phyloP scores from a whole-genome alignment of 768 basidiomycete genomes.

The Pholiota microspora region DNA sequence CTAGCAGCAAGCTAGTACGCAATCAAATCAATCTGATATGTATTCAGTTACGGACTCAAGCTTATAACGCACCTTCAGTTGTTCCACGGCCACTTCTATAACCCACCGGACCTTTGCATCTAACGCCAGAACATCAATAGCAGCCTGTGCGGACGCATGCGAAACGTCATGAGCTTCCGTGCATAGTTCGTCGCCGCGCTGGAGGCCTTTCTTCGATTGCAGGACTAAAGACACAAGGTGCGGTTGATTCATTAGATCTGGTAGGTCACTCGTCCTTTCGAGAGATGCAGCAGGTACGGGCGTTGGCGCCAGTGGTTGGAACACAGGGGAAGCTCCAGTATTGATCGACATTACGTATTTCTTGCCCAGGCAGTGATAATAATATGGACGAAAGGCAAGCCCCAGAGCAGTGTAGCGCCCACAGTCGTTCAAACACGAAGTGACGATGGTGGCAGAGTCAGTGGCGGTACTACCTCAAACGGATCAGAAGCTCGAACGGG shows the following conservation, averaged over 20 bases:
- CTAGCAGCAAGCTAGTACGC: conserved; percentile 58
- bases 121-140: conserved; percentile 70
- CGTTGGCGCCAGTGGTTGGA: not conserved
- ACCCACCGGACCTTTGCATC: conserved; percentile 84
- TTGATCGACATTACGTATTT: no score
- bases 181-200: conserved; percentile 76
- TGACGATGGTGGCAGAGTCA: not conserved
- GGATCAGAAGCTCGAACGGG: not conserved
- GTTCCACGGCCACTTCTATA: conserved; percentile 69
- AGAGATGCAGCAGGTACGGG: not conserved
- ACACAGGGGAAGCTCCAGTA: not conserved
- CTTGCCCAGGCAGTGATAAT: not conserved
- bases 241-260: conserved; percentile 33
- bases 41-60: no score
- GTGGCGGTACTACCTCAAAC: not conserved
- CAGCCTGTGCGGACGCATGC: conserved; percentile 62
- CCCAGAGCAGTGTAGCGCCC: no score
- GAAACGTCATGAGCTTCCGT: conserved; percentile 61
- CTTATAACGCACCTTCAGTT: conserved; percentile 67
- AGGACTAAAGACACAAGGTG: conserved; percentile 74
- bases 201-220: conserved; percentile 81
- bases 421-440: not conserved
- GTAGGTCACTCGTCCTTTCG: not conserved
- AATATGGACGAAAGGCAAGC: not conserved
- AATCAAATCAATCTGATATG: no score